Base-by-base conservation (phyloP, 345 rosid genomes). In the Brassica rapa region DNA sequence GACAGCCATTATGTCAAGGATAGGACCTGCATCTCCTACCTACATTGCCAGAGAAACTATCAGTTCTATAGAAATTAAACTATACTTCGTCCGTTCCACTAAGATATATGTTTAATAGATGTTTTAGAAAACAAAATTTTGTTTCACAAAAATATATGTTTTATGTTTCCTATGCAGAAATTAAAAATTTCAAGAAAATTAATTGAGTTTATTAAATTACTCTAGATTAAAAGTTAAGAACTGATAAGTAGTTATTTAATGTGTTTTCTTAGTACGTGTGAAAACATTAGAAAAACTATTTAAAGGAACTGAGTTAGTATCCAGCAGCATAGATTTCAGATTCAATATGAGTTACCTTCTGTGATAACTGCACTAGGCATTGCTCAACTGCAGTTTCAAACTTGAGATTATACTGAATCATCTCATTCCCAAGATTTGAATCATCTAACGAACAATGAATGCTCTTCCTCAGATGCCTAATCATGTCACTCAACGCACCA, bases 21-120 rank as follows among this genome's bases (percentile, higher is more conserved):
- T 80, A 56, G 91, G 93, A 81, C 88, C 90, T 74, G 96, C 93
- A 82, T 91, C 96, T 83, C 96, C 91, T 62, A 88, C 87, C 95
- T 56, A 56, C 56, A 49, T 49, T 49, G 8, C 5, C 56, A 49
- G 19, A 49, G 3, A 49, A n/a, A 49, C 21, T 49, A 49, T 49
- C 8, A 49, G 19, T 59, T 35, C 9, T 35, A 7, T 35, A 6
- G 39, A 35, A 35, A 6, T 35, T 35, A 8, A 35, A 35, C 6
- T 35, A 35, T 35, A 35, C 39, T 35, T 1, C 3, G 3, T 25
- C 27, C 3, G 27, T 25, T 35, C 49, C 14, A 41, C n/a, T 41
- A 41, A 41, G 4, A 39, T 39, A 39, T 0, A 9, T 9, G 46
- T 39, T 39, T 39, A 2, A 25, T 25, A 39, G 14, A 2, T 41